phyloP scores from a whole-genome alignment of 805 yeast species.

The Candida peoriensis region DNA sequence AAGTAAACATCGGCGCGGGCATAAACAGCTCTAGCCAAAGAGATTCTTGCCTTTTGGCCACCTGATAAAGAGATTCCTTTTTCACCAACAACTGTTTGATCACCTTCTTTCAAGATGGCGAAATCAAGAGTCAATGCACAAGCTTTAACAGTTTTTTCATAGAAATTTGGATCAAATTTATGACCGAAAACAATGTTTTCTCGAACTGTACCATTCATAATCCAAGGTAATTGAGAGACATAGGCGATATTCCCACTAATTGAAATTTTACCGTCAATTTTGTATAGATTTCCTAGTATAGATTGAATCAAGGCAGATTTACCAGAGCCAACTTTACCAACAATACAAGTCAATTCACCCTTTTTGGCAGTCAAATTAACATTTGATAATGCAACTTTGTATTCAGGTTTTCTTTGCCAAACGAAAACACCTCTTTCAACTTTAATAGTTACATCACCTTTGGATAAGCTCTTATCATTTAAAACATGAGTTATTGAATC shows the following conservation, averaged over 20 bases:
- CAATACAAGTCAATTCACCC: constrained; percentile 79
- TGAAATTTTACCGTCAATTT: constrained; percentile 62
- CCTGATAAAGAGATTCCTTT: constrained; percentile 95
- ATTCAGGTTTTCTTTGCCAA: constrained; percentile 70
- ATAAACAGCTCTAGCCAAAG: constrained; percentile 94
- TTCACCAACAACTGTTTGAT: constrained; percentile 90
- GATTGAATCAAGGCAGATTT: constrained; percentile 80
- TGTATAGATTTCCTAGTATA: constrained; percentile 73
- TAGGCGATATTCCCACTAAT: constrained; percentile 45
- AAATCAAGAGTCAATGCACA: constrained; percentile 85
- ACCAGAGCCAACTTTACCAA: constrained; percentile 89
- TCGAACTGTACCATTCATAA: constrained; percentile 87
- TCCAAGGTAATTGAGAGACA: constrained; percentile 95
- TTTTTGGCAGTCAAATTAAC: constrained; percentile 61
- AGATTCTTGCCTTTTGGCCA: constrained; percentile 94
- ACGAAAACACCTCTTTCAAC: constrained; percentile 66
- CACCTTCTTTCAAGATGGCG: constrained; percentile 80
- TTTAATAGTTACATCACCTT: constrained; percentile 65
- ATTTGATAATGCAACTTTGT: constrained; percentile 61
- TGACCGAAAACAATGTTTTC: constrained; percentile 92
- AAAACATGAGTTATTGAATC: constrained; percentile 60
- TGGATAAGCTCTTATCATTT: constrained; percentile 37
- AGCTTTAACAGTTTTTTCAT: constrained; percentile 74
- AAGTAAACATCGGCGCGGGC: constrained; percentile 88
- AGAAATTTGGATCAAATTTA: constrained; percentile 74